phyloP scores from a whole-genome alignment of 2,329 filamentous ascomycete species.

The Zopfia rhizophila region DNA sequence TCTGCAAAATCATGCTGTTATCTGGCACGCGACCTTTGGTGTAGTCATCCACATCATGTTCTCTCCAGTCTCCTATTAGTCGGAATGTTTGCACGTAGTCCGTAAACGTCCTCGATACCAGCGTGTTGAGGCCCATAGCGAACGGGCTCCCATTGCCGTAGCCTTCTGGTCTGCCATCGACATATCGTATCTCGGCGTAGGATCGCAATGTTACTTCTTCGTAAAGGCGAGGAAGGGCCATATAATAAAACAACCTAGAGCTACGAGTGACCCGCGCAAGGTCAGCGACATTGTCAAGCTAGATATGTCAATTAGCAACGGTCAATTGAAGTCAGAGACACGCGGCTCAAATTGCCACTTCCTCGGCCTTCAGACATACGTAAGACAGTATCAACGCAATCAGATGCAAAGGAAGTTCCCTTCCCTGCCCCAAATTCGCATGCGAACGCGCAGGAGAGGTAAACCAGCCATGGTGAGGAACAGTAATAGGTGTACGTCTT shows the following conservation, averaged over 20 bases:
- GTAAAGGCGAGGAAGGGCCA: conserved; percentile 71
- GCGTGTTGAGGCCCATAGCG: conserved; percentile 69
- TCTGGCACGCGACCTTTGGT: conserved; percentile 70
- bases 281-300: conserved; percentile 68
- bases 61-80: conserved; percentile 67
- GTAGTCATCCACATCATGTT: conserved; percentile 67
- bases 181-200: conserved; percentile 68
- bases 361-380: conserved; percentile 52
- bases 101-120: conserved; percentile 67
- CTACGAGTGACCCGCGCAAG: conserved; percentile 69
- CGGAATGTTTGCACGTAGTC: conserved; percentile 64
- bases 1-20: conserved; percentile 71
- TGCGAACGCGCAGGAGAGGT: conserved; percentile 47
- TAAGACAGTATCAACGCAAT: conserved; percentile 67
- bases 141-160: conserved; percentile 72
- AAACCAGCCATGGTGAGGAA: conserved; percentile 43
- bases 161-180: conserved; percentile 67
- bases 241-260: conserved; percentile 71
- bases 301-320: conserved; percentile 18
- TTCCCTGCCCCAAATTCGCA: conserved; percentile 39
- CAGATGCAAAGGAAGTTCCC: conserved; percentile 66
- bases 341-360: not conserved
- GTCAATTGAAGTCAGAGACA: conserved; percentile 24
- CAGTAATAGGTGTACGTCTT: conserved; percentile 29
- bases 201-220: conserved; percentile 65